Percentiles rank a stretch among this genome's conserved stretches.
Conservation (phyloP, 2,329 filamentous ascomycete species). For the Colletotrichum sojae region DNA sequence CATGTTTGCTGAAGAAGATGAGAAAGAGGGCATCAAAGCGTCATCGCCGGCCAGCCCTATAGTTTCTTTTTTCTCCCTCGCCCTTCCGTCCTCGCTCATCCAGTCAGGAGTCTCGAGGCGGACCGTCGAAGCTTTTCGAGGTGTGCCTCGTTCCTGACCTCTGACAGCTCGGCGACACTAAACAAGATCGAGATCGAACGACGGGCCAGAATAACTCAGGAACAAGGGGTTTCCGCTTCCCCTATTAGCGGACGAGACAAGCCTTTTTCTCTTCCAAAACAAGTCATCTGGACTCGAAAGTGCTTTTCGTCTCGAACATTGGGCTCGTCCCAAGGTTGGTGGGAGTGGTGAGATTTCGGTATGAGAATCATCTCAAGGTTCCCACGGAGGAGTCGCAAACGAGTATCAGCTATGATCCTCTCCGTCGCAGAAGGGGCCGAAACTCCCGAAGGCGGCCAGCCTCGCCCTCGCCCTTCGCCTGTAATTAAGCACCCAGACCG, state of each 20-base stretch:
- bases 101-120: too few species aligned
- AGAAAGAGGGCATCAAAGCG: slow-evolving; percentile 25
- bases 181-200: background rate
- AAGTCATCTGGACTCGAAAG: slow-evolving; percentile 8
- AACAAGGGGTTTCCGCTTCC: background rate
- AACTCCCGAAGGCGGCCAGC: slow-evolving; percentile 12
- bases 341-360: slow-evolving; percentile 20
- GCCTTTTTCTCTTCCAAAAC: background rate
- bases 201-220: background rate
- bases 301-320: slow-evolving; percentile 21
- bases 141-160: slow-evolving; percentile 1
- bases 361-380: slow-evolving; percentile 34
- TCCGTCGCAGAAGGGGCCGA: slow-evolving; percentile 30
- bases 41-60: slow-evolving; percentile 25
- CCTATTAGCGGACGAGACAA: background rate
- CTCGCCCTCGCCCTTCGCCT: background rate
- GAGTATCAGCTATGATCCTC: slow-evolving; percentile 38
- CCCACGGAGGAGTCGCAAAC: slow-evolving; percentile 33
- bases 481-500: slow-evolving; percentile 9
- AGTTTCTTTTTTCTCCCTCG: background rate
- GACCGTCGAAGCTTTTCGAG: slow-evolving; percentile 1
- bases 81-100: too few species aligned
- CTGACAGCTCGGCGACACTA: slow-evolving; percentile 28
- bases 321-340: slow-evolving; percentile 26
- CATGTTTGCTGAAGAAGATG: slow-evolving; percentile 29